These are phyloP conservation scores for Kokia cookei DNA, from an alignment of 441 rosid genomes.

Conservation along the genomic window DNA sequence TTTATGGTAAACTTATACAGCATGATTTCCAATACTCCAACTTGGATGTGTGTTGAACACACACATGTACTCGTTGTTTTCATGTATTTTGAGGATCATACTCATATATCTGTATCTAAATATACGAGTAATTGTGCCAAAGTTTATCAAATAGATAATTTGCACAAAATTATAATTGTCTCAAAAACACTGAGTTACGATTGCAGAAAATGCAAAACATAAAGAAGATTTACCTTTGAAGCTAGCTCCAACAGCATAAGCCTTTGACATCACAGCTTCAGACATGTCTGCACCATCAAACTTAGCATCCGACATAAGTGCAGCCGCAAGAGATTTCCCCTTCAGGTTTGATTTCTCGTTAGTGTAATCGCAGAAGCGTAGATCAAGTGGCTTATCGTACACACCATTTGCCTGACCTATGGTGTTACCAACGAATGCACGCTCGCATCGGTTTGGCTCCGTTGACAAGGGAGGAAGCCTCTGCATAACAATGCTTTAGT, in stretches of 20 bases:
- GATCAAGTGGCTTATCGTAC: conserved; percentile 92
- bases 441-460: conserved; percentile 78
- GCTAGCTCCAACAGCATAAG: conserved; percentile 93
- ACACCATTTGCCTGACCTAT: conserved; percentile 95
- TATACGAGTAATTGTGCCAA: neutral
- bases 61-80: neutral
- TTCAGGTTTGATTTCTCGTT: conserved; percentile 81
- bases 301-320: conserved; percentile 89
- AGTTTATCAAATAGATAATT: neutral
- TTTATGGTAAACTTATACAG: neutral
- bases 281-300: conserved; percentile 96
- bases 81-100: neutral
- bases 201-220: neutral
- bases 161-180: neutral
- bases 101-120: neutral
- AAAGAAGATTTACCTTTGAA: conserved; percentile 57
- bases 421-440: conserved; percentile 84
- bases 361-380: conserved; percentile 75
- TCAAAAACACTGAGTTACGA: neutral
- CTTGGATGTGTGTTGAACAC: neutral
- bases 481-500: conserved; percentile 26
- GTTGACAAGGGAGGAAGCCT: conserved; percentile 89
- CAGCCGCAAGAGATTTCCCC: conserved; percentile 90
- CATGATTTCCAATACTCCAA: neutral
- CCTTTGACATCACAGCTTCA: conserved; percentile 96